Evolutionary conservation across 371 early-diverging fungal genomes (phyloP), one percentile per base, ranked within the genome.

Genomic region (Ordospora pajunii): DNA sequence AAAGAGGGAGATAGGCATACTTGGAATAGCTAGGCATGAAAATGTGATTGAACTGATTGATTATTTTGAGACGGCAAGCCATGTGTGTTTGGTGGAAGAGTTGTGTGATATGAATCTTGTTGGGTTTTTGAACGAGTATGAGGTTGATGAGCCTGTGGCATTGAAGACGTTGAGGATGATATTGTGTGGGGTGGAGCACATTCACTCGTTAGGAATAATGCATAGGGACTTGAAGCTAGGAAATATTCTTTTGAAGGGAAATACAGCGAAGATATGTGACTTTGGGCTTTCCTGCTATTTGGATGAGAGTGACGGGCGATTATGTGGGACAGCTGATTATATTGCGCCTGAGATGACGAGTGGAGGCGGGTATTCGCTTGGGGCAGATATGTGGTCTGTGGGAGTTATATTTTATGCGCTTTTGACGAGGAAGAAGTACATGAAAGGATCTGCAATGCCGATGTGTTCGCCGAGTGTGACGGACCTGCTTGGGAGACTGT

Each of bases 221-320:
- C 78, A 78, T 63, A 69, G 76, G n/a, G 78, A 78, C 51, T n/a
- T 78, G 17, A 78, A 78, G 53, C 48, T 67, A 19, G 49, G 62
- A 43, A 78, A 78, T 66, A 54, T 78, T 12, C 53, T 73, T 43
- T 17, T 78, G 19, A 53, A 68, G 54, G 53, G 49, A n/a, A 43
- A 23, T 50, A 50, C 49, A 19, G 44, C 51, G 45, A 78, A 69
- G 40, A 78, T 78, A 12, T 63, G 69, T 37, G 78, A 78, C 69
- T 75, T 78, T 69, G 78, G 78, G 14, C 76, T 67, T 40, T 40
- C 75, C 0, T 67, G 69, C 25, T 42, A 63, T 43, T 25, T 48
- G 12, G 52, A 63, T 9, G 42, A 43, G 5, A 49, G 32, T 11
- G 44, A 17, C 11, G 10, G 50, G 40, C 51, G 44, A 32, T 73